Conservation (phyloP, 306 rosid species). For the Albizia julibrissin region DNA sequence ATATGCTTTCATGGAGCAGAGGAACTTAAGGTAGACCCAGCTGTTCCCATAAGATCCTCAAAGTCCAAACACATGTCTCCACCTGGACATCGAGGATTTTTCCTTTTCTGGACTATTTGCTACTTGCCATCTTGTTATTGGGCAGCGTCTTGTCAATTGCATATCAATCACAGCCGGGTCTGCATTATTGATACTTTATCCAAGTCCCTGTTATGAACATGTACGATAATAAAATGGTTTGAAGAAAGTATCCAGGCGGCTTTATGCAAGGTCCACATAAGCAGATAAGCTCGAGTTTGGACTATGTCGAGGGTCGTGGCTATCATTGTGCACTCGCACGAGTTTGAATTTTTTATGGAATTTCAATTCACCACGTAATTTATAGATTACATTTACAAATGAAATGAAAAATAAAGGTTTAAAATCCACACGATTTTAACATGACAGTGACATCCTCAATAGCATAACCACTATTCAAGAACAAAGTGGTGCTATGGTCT, state of each 20-base stretch:
- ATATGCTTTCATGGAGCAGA: conserved; percentile 26
- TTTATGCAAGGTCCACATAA: conserved; percentile 11
- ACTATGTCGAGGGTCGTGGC: conserved; percentile 27
- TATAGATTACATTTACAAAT: background rate
- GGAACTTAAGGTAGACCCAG: conserved; percentile 28
- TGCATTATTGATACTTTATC: background rate
- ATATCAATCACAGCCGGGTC: conserved; percentile 15
- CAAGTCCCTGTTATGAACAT: conserved; percentile 16
- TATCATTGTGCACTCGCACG: conserved; percentile 13
- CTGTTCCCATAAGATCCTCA: conserved; percentile 33
- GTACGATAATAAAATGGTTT: conserved; percentile 14
- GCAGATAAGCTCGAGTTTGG: conserved; percentile 33
- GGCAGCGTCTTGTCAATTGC: conserved; percentile 24
- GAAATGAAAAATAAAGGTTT: background rate
- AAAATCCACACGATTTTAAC: background rate
- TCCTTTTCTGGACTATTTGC: conserved; percentile 12
- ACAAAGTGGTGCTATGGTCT: background rate
- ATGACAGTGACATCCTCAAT: background rate
- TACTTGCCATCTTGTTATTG: conserved; percentile 23
- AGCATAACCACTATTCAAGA: background rate
- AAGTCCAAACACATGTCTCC: conserved; percentile 29
- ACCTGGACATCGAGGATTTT: conserved; percentile 8
- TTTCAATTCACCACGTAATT: background rate
- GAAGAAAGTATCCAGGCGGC: conserved; percentile 28
- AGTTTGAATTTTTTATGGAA: background rate